Conservation (phyloP, 2,329 filamentous ascomycete genomes). For the Xylariaceae sp. region DNA sequence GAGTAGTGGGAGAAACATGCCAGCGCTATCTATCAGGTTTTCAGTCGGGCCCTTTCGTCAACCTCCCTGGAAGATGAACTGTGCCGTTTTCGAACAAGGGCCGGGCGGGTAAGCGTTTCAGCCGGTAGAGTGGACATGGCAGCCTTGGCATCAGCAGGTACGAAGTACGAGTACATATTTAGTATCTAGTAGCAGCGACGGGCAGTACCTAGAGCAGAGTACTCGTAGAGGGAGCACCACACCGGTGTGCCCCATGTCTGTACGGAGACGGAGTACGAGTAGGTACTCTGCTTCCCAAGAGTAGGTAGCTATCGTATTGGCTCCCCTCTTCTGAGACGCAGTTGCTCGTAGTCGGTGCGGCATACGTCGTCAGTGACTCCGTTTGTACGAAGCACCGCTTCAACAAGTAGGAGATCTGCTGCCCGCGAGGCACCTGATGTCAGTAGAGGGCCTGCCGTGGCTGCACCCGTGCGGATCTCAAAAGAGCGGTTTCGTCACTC, state of each 20-base stretch:
- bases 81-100: constrained; percentile 9
- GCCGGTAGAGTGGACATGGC: constrained; percentile 17
- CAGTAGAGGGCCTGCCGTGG: background rate
- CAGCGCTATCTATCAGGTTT: background rate
- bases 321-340: no score
- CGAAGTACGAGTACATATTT: no score
- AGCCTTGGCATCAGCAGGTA: constrained; percentile 4
- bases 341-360: no score
- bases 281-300: no score
- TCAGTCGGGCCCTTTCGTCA: constrained; percentile 3
- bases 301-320: no score
- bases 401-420: background rate
- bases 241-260: no score
- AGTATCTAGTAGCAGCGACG: no score
- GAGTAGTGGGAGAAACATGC: background rate
- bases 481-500: background rate
- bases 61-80: constrained; percentile 5
- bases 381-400: no score
- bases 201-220: no score
- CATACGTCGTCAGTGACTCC: no score
- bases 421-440: background rate
- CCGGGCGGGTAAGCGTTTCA: constrained; percentile 17
- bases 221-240: no score
- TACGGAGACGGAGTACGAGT: background rate
- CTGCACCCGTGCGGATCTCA: background rate